Base-by-base conservation (phyloP, 306 rosid genomes). In the Abrus precatorius region DNA sequence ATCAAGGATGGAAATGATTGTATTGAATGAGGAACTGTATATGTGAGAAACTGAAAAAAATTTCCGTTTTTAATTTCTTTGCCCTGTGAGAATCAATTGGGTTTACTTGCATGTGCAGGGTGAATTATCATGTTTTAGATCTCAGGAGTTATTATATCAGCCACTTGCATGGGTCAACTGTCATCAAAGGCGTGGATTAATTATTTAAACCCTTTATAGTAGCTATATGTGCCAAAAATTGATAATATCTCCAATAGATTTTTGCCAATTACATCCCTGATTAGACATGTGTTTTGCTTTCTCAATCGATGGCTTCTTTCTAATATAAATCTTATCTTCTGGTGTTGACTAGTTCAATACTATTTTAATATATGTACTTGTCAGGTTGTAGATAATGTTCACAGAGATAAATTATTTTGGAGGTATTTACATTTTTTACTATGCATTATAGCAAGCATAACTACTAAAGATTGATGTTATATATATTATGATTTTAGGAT, bases 91-190 rank as follows among this genome's bases (percentile, higher is more conserved):
- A 61, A 62, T 83, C 57, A 49, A 40, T 14, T 32, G 71, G 38
- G 49, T 70, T 50, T 32, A 81, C 55, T 76, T 66, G 44, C 85
- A 85, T 73, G 77, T 76, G 85, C 67, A 44, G 30, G 33, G 60
- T 56, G 62, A 50, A 71, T 70, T 54, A 70, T 70, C 38, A 52
- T 13, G 70, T 57, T 67, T 36, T 66, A 64, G 43, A 40, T 66
- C 59, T 50, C 45, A 59, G 41, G 69, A 59, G 57, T 72, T 79
- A 59, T n/a, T 54, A 65, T 68, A 38, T 52, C n/a, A 1, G 11
- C 62, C 85, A 86, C 87, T 79, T 83, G 85, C 83, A 80, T 75
- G 11, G 57, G 85, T 86, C 89, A 86, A 86, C 87, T 72, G 83
- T 64, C 27, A 80, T 43, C 69, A 79, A 50, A 77, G 34, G 9